Conservation (phyloP, 2,329 filamentous ascomycete species). For the Cladophialophora psammophila region DNA sequence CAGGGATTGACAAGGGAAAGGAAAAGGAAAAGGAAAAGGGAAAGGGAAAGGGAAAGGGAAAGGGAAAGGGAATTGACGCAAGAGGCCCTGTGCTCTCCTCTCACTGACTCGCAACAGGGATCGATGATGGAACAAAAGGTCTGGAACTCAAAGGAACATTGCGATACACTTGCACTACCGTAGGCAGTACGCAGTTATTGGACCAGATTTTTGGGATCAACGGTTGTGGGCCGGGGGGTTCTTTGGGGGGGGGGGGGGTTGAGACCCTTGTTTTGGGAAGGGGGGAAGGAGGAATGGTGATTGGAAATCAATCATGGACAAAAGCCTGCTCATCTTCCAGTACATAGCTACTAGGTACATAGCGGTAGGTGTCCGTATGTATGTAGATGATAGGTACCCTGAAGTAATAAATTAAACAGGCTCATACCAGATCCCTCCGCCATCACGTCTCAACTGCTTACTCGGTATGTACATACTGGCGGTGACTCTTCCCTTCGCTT, state of each 20-base stretch:
- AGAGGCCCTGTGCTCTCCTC: neutral
- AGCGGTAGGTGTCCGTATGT: too few species aligned
- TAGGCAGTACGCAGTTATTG: neutral
- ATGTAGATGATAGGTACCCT: too few species aligned
- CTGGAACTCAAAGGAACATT: conserved; percentile 2
- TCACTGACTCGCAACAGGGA: conserved; percentile 4
- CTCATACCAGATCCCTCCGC: too few species aligned
- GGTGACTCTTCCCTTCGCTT: too few species aligned
- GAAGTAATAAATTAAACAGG: too few species aligned
- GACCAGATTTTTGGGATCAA: neutral
- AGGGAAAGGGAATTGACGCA: neutral
- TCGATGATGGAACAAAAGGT: neutral
- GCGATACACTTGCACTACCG: neutral
- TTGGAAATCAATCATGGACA: conserved; percentile 14
- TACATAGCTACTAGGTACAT: too few species aligned
- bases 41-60: neutral
- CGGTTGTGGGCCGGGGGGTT: neutral
- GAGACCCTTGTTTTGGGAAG: conserved; percentile 1
- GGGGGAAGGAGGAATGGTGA: neutral
- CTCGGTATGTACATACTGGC: too few species aligned
- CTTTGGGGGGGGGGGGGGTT: conserved; percentile 3
- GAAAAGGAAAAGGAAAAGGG: neutral
- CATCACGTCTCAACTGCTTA: too few species aligned
- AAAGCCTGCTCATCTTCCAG: too few species aligned
- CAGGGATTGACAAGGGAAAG: neutral